Base-by-base conservation (phyloP, 2,329 filamentous ascomycete species). In the Aureobasidium sp. region DNA sequence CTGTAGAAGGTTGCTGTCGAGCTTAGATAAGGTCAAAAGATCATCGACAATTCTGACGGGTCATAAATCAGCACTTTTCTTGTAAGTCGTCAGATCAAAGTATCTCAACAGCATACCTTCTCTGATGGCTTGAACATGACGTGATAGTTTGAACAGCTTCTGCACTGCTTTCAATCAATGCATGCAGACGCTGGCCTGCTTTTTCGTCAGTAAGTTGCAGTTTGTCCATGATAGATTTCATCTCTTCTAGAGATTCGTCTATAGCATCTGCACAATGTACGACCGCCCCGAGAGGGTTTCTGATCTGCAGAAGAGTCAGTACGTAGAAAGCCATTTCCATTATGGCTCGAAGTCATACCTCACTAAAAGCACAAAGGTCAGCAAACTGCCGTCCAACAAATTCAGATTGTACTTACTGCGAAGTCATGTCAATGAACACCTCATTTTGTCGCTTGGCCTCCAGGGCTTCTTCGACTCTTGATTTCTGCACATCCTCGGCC, bases 111-210 rank as follows among this genome's bases (percentile, higher is more conserved):
- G 27, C 41, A 30, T 45, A 57, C 53, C 76, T 69, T 63, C 78
- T 79, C 61, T 79, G 77, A 61, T 80, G 78, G 30, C 76, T 72
- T 6, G 75, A 75, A 64, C 78, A 80, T 41, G 76, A 71, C 39
- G 76, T 71, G 61, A 80, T 78, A 36, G 75, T 77, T 44, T 77
- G 72, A 7, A 73, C 74, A 21, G 73, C 70, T 21, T 72, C 68
- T 10, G 70, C 62, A 45, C 71, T 72, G 36, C 70, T 70, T 14
- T 69, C 66, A 51, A 67, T 70, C 2, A 67, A 64, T 14, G 64
- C 58, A 14, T 68, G 68, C 2, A 73, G 65, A n/a, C 49, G 39
- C 11, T 53, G 45, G 16, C 39, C 50, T 14, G 39, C 61, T 27
- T 64, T 50, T 21, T 68, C 63, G 47, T 68, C 64, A 30, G 42